phyloP scores from a whole-genome alignment of 163 green algal species.

The Chlamydomonas reinhardtii region DNA sequence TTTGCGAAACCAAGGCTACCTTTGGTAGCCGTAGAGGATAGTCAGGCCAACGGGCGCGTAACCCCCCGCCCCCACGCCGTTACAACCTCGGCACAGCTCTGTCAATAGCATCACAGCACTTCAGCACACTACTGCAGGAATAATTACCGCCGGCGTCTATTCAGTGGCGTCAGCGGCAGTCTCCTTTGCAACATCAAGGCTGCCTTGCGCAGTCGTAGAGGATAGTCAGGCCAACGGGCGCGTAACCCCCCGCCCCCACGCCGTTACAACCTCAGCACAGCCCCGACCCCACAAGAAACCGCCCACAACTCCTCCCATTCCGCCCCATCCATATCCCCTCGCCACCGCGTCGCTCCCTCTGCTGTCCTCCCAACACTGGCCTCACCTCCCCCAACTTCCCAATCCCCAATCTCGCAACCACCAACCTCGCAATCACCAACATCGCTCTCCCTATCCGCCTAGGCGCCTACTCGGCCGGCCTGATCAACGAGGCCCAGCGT shows the following conservation, averaged over 20 bases:
- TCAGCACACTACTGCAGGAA: no score
- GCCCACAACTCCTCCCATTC: no score
- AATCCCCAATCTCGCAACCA: not conserved
- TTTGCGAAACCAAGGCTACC: constrained; percentile 31
- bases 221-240: constrained; percentile 38
- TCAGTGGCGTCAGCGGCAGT: constrained; percentile 52
- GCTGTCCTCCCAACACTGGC: not conserved
- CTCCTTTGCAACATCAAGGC: constrained; percentile 48
- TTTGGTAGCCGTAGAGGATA: not conserved
- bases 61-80: constrained; percentile 1
- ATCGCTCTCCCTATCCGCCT: not conserved
- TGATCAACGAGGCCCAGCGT: constrained; percentile 90
- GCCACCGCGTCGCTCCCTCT: no score
- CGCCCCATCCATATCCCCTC: not conserved
- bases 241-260: not conserved
- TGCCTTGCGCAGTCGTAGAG: no score
- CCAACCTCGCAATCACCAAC: not conserved
- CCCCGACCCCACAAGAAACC: no score
- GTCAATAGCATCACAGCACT: no score
- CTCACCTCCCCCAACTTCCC: not conserved
- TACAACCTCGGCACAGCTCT: constrained; percentile 40
- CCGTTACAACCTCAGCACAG: constrained; percentile 48
- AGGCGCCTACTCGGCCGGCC: constrained; percentile 85
- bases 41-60: constrained; percentile 22
- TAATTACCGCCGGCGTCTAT: constrained; percentile 41